Evolutionary conservation across 768 basidiomycete species (phyloP).

Genomic region (Peribolospora baueri): DNA sequence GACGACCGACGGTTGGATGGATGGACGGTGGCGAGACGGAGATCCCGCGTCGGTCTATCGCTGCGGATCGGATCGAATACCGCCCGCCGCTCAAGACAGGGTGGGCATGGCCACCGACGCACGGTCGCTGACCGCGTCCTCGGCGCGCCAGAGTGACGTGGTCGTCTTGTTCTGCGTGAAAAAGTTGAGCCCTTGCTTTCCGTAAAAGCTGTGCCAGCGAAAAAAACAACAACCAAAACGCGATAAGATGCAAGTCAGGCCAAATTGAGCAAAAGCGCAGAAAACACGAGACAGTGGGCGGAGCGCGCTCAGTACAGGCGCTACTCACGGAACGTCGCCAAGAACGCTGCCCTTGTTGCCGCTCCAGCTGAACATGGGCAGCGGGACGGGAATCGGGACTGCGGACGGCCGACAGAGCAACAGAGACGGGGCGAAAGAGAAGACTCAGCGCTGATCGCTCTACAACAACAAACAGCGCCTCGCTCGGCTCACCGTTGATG

Average conservation of each 20-base stretch:
- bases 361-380: constrained; percentile 70
- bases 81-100: constrained; percentile 3
- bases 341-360: constrained; percentile 48
- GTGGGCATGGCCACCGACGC: constrained; percentile 19
- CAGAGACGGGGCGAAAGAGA: no score
- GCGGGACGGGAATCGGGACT: constrained; percentile 72
- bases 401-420: neutral
- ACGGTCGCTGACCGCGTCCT: constrained; percentile 23
- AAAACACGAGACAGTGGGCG: no score
- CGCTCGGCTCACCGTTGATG: constrained; percentile 29
- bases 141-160: constrained; percentile 75
- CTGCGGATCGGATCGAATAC: neutral
- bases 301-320: no score
- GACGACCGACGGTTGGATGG: no score
- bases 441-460: no score
- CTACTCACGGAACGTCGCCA: constrained; percentile 8
- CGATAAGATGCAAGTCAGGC: no score
- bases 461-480: no score
- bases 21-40: no score
- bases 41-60: no score
- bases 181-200: constrained; percentile 51
- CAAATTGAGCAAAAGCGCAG: no score
- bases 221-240: constrained; percentile 13
- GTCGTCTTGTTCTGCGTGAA: constrained; percentile 95
- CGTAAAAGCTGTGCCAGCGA: neutral